These are phyloP conservation scores for Fomes fomentarius DNA, from an alignment of 1,284 basidiomycete genomes.

Conservation along the genomic window DNA sequence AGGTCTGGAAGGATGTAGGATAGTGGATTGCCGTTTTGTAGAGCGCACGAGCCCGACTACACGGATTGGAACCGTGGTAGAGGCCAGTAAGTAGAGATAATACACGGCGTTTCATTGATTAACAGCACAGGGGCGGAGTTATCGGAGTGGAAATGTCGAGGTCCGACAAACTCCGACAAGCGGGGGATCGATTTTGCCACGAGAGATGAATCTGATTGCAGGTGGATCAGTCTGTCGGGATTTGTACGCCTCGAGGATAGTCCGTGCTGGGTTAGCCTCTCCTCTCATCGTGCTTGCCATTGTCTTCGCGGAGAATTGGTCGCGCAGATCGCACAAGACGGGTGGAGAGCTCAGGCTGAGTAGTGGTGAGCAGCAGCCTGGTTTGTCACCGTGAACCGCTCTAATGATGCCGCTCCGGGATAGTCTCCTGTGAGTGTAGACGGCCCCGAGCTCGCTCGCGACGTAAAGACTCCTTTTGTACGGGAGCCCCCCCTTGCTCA, in stretches of 20 bases:
- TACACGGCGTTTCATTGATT: too few species aligned
- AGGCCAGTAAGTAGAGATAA: too few species aligned
- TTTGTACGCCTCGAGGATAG: conserved; percentile 20
- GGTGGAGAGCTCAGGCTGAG: background rate
- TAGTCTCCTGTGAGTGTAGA: too few species aligned
- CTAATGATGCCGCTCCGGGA: too few species aligned
- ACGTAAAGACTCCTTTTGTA: conserved; percentile 16
- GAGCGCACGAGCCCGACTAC: too few species aligned
- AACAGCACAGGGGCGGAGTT: background rate
- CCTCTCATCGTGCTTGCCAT: background rate
- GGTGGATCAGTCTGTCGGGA: background rate
- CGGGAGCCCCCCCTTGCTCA: too few species aligned
- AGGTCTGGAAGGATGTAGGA: background rate
- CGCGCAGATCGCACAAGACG: conserved; percentile 14
- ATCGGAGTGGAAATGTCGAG: conserved; percentile 6
- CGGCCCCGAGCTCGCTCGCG: conserved; percentile 6
- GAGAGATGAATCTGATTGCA: conserved; percentile 18
- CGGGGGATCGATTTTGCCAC: conserved; percentile 17
- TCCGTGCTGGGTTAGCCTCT: conserved; percentile 12
- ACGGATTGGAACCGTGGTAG: too few species aligned
- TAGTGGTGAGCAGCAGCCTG: conserved; percentile 9
- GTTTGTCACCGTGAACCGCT: too few species aligned
- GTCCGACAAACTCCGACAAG: conserved; percentile 7
- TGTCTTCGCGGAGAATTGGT: conserved; percentile 4
- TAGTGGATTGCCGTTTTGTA: conserved; percentile 8